Evolutionary conservation across 345 rosid species (phyloP), one percentile per base, ranked within the genome.

Genomic region (Angophora floribunda): DNA sequence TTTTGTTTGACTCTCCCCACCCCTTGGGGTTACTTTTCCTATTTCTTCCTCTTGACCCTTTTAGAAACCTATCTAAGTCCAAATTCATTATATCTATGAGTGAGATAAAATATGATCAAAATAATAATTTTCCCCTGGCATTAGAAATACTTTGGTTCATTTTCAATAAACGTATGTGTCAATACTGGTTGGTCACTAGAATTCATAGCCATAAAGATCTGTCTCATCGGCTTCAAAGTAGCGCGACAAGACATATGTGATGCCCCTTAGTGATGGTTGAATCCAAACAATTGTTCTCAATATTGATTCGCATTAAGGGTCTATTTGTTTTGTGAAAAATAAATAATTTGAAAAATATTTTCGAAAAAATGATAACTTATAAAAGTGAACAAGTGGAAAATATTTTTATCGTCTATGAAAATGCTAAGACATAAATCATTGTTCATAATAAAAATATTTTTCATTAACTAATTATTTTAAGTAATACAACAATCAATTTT

Each of bases 321-420:
- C n/a, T 0, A 0, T 63, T 63, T 63, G 7, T 63, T 63, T 63
- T 13, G 5, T 9, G 14, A 13, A 63, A 63, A 63, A 13, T 13
- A n/a, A 63, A 63, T n/a, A n/a, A 6, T 1, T 63, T n/a, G 0
- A 28, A 28, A n/a, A n/a, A 63, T 13, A n/a, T n/a, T 28, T 63
- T n/a, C 14, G 19, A 63, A 6, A 26, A 12, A 63, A 63, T 13
- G 2, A 63, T 32, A 16, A 13, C 36, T 7, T 63, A 4, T 14
- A 63, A 63, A 63, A 63, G 13, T 4, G 14, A 63, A 13, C 6
- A 2, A 63, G n/a, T 0, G 3, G 13, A 63, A 63, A 63, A n/a
- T n/a, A 3, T 63, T 13, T 63, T n/a, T 0, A 63, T n/a, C 3
- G 0, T n/a, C 14, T 5, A 13, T 0, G 2, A 63, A 63, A 6